These are phyloP conservation scores for Bryoglossum gracile DNA, from an alignment of 495 filamentous ascomycete species.

Conservation along the genomic window DNA sequence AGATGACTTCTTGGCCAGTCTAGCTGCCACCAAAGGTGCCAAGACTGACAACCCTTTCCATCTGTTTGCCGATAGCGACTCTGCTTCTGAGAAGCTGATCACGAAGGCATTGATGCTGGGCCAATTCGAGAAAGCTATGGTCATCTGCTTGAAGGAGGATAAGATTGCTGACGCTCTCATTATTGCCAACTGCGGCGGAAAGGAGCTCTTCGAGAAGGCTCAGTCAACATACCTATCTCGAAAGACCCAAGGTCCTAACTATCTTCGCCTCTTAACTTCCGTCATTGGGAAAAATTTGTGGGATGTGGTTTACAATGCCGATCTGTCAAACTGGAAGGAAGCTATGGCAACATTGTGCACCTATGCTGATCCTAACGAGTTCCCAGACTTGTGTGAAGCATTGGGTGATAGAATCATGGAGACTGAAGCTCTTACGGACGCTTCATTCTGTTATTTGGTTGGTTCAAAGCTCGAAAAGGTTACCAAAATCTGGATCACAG, in stretches of 20 bases:
- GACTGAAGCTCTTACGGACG: constrained; percentile 68
- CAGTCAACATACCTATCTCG: constrained; percentile 86
- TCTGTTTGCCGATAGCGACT: constrained; percentile 45
- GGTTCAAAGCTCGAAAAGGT: constrained; percentile 98
- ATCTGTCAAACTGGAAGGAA: constrained; percentile 90
- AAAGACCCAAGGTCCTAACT: constrained; percentile 77
- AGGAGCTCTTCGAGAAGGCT: constrained; percentile 88
- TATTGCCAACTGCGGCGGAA: constrained; percentile 93
- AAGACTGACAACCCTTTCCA: constrained; percentile 84
- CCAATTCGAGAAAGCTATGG: constrained; percentile 82
- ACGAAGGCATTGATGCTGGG: constrained; percentile 83
- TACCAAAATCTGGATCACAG: constrained; percentile 83
- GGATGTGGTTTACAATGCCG: constrained; percentile 96
- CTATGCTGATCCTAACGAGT: constrained; percentile 83
- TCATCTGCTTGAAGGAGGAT: constrained; percentile 79
- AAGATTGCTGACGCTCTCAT: constrained; percentile 95
- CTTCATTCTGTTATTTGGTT: constrained; percentile 90
- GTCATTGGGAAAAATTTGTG: constrained; percentile 95
- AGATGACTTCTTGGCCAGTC: constrained; percentile 68
- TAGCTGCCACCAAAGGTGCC: constrained; percentile 69
- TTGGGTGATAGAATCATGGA: constrained; percentile 89
- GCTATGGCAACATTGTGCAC: constrained; percentile 93
- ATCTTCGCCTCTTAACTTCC: constrained; percentile 82
- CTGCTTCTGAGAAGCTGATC: constrained; percentile 74
- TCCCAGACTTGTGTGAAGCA: constrained; percentile 92